phyloP scores from a whole-genome alignment of 495 filamentous ascomycete species.

The Hypoxylon lienhwacheense region DNA sequence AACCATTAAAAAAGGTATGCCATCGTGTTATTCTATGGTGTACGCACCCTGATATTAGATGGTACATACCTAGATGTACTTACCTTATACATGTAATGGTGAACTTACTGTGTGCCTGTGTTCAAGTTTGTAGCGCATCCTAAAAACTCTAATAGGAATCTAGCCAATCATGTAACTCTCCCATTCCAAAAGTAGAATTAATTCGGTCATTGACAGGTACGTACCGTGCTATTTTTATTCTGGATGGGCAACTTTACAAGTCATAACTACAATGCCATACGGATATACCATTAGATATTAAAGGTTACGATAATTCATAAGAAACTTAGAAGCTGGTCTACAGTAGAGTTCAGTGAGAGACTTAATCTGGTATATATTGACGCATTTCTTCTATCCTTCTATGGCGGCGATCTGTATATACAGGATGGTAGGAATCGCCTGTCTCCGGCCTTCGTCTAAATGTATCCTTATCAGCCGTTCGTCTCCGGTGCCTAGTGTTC shows the following conservation, averaged over 20 bases:
- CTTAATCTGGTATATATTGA: constrained; percentile 20
- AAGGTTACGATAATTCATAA: no score
- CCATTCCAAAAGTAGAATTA: constrained; percentile 17
- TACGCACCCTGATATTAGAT: no score
- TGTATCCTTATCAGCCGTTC: neutral
- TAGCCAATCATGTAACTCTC: constrained; percentile 7
- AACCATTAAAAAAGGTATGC: no score
- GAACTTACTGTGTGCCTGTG: no score
- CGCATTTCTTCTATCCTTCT: constrained; percentile 4
- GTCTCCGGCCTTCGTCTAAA: constrained; percentile 9
- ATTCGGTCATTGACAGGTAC: neutral
- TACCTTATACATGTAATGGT: no score
- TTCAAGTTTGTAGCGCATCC: no score
- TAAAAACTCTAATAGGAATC: no score
- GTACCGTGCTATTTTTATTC: constrained; percentile 9
- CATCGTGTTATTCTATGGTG: no score
- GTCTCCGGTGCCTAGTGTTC: neutral
- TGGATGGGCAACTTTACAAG: neutral
- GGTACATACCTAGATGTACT: no score
- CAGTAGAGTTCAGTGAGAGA: no score
- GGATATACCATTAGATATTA: neutral
- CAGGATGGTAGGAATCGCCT: constrained; percentile 35
- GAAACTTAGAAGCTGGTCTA: no score
- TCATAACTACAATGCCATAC: no score
- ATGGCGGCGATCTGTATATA: constrained; percentile 10